Evolutionary conservation across 2,329 filamentous ascomycete genomes (phyloP), one percentile per base, ranked within the genome.

Genomic region (Aspergillus fructus): DNA sequence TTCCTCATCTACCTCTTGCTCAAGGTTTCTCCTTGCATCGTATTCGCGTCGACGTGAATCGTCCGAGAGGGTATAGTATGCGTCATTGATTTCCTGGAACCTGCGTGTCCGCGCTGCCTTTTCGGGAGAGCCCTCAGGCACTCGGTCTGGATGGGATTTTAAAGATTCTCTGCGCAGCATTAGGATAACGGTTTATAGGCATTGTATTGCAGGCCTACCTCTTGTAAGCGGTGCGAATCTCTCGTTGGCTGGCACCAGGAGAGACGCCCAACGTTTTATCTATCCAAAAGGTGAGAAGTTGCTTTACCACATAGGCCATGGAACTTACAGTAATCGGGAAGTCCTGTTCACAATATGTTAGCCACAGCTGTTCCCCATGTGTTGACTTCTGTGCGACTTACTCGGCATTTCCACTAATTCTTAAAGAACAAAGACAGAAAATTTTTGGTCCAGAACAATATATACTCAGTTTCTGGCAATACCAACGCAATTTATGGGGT

Each of bases 161-260:
- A 97, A 81, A 5, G 93, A 93, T 67, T 90, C 90, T 37, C 55
- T 57, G 45, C 17, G 19, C 34, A 27, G 37, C 17, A 37, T 48
- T 41, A 39, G 23, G 30, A 71, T 89, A 92, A 69, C 2, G n/a
- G 45, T 42, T 41, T 7, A 15, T 41, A 15, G 34, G 40, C 8
- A 30, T 11, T 56, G 27, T 11, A 40, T 41, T 15, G 15, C 27
- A 37, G 5, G n/a, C 64, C 39, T 66, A 90, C 89, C 89, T 89
- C 74, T 99, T 99, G 81, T 97, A 99, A 50, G 93, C 94, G 81
- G 91, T 89, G 66, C 93, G 89, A 71, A 99, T 88, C 73, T 97
- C 89, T 68, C 92, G 86, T 58, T 87, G 85, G 0, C 86, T 89
- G 34, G 93, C 92, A 65, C 83, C 88, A 37, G 90, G 83, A 51